Conservation (phyloP, 2,329 filamentous ascomycete species). For the Talaromyces sp. region DNA sequence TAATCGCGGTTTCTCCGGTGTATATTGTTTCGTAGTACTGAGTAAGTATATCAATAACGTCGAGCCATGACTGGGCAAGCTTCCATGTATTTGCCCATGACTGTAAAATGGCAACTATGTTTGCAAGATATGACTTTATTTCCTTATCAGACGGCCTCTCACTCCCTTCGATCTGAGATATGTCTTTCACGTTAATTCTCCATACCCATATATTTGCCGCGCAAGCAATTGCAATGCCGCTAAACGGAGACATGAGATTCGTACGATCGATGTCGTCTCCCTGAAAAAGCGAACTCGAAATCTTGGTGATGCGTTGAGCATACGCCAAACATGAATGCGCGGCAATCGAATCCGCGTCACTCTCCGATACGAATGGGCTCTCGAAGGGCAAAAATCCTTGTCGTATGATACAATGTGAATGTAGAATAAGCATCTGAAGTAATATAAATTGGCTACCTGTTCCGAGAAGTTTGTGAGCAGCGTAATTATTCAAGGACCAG, state of each 20-base stretch:
- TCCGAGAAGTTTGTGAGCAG: neutral
- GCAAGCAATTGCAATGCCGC: conserved; percentile 1
- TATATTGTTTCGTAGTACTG: neutral
- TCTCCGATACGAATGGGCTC: neutral
- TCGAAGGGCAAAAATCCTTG: neutral
- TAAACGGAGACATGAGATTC: neutral
- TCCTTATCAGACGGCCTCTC: neutral
- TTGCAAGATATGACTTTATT: neutral
- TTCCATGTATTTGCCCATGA: conserved; percentile 5
- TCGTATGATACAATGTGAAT: neutral
- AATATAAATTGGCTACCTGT: neutral
- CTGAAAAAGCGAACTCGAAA: conserved; percentile 2
- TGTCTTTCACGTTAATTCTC: neutral
- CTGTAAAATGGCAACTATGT: neutral
- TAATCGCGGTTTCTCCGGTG: neutral
- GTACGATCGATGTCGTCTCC: neutral
- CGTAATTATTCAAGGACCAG: neutral
- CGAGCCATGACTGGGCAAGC: conserved; percentile 1
- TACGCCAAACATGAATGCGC: neutral
- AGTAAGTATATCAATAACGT: neutral
- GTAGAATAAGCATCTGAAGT: conserved; percentile 1
- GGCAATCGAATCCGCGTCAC: neutral
- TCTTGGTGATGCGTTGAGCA: conserved; percentile 1
- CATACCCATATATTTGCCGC: conserved; percentile 7
- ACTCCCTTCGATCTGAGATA: neutral